Evolutionary conservation across 2,329 filamentous ascomycete species (phyloP).

Genomic region (Nannizzia gypsea): DNA sequence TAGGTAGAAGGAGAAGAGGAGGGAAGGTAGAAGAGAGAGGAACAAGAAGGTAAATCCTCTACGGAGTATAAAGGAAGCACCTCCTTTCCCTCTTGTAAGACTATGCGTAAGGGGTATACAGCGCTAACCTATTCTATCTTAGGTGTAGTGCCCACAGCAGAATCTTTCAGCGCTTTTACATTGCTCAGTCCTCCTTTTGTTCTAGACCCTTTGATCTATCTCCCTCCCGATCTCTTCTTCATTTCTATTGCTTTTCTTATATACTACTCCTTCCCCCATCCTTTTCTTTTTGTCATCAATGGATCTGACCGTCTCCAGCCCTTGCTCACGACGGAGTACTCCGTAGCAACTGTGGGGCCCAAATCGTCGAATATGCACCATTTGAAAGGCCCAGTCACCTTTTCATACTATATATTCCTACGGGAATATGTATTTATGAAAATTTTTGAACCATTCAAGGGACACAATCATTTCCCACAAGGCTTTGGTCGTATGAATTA

Average conservation of each 20-base stretch:
- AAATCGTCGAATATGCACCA: not conserved
- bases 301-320: not conserved
- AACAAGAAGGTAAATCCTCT: too few relatives aligned
- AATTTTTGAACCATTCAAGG: not conserved
- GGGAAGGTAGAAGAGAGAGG: too few relatives aligned
- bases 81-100: too few relatives aligned
- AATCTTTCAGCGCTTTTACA: not conserved
- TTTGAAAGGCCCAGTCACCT: not conserved
- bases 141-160: too few relatives aligned
- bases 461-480: too few relatives aligned
- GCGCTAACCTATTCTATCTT: too few relatives aligned
- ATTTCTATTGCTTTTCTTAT: not conserved
- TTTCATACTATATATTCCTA: not conserved
- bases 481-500: too few relatives aligned
- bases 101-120: too few relatives aligned
- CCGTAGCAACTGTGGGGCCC: not conserved
- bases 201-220: not conserved
- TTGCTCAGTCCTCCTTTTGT: not conserved
- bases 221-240: too few relatives aligned
- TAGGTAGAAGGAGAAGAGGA: too few relatives aligned
- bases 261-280: not conserved
- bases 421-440: too few relatives aligned
- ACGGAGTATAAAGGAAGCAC: too few relatives aligned
- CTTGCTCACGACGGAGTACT: not conserved
- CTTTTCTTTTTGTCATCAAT: not conserved